Evolutionary conservation across 805 yeast species (phyloP).

Genomic region (Jamesozyma piceae): DNA sequence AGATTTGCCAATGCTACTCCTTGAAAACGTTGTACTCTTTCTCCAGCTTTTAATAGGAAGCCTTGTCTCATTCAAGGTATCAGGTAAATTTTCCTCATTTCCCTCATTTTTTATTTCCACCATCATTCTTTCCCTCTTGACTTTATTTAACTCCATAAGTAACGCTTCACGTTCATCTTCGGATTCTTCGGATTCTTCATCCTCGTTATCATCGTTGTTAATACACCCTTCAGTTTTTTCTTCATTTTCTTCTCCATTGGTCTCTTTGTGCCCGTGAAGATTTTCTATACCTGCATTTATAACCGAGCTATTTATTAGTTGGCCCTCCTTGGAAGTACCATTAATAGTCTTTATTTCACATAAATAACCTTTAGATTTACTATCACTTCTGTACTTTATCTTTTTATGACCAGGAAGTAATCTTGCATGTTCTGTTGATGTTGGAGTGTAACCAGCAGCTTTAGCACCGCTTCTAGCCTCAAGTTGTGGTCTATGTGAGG

Average conservation of each 20-base stretch:
- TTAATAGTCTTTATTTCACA: too few relatives aligned
- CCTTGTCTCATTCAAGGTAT: neutral
- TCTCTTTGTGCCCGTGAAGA: too few relatives aligned
- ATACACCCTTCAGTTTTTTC: neutral
- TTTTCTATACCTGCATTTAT: too few relatives aligned
- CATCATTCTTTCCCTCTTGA: constrained; percentile 31
- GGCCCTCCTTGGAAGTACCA: too few relatives aligned
- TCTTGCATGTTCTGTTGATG: constrained; percentile 44
- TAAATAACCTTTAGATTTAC: neutral
- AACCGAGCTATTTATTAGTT: too few relatives aligned
- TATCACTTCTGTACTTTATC: constrained; percentile 32
- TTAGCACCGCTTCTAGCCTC: constrained; percentile 52
- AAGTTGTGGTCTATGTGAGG: constrained; percentile 62
- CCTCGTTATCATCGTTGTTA: constrained; percentile 16
- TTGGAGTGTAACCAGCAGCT: constrained; percentile 31
- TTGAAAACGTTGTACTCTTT: constrained; percentile 18
- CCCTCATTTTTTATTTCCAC: constrained; percentile 18
- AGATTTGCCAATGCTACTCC: constrained; percentile 11
- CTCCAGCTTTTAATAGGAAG: constrained; percentile 19
- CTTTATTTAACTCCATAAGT: constrained; percentile 32
- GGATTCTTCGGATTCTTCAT: constrained; percentile 10
- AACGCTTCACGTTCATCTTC: constrained; percentile 36
- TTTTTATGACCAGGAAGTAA: constrained; percentile 46
- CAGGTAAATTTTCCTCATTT: constrained; percentile 9
- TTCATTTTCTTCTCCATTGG: too few relatives aligned